Evolutionary conservation across 805 yeast genomes (phyloP), one percentile per base, ranked within the genome.

Genomic region (Candida glaebosa): DNA sequence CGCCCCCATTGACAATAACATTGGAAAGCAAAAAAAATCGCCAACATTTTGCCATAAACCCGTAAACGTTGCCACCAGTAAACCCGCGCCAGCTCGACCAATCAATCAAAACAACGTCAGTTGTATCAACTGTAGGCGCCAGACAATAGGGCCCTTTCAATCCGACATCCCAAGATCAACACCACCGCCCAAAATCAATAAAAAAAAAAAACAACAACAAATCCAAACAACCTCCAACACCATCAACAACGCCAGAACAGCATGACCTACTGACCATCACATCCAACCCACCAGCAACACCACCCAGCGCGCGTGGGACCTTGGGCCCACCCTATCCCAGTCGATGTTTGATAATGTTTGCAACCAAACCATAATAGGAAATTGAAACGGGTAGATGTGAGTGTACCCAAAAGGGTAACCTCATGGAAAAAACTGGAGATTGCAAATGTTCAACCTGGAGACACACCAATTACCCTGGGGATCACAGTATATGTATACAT

Each of bases 361-460:
- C 60, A 55, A 54, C 58, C 42, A 47, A 39, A 39, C 59, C 56
- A 41, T 49, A 55, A 46, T 55, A 55, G 60, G 60, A 55, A 55
- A 49, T 49, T 38, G 45, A 43, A 24, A 32, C 40, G 48, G 36
- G 40, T 59, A 60, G 43, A 54, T 53, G 49, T 53, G 47, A 28
- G 31, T 24, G 30, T 20, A 35, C 38, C 38, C 38, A 35, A 35
- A 35, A 35, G 30, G 38, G 38, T 35, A 35, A 35, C 37, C 26
- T 34, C 26, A 34, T 34, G 20, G 16, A 34, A 34, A 34, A 34
- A 20, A 22, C 26, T 7, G 10, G 26, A 7, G 10, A 22, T 22
- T 22, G 26, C 26, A 22, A 22, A 22, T 7, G 26, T 22, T 22
- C 9, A 10, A 22, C 9, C 10, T 22, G 26, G 26, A 22, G 6